Evolutionary conservation across 371 early-diverging fungal genomes (phyloP).

Genomic region (Rhizopus delemar): DNA sequence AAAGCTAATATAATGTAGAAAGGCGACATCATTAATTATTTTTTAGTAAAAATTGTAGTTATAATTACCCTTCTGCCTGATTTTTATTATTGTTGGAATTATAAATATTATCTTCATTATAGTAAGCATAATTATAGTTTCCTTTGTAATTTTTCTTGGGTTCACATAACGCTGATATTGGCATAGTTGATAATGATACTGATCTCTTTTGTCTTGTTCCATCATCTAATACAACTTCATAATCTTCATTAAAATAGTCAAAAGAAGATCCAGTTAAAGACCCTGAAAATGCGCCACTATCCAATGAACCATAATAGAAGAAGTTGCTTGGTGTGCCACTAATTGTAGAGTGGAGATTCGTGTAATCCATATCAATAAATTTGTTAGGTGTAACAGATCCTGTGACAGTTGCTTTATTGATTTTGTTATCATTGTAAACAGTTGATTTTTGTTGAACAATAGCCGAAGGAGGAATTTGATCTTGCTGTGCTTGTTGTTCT

Average conservation of each 20-base stretch:
- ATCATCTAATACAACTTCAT: constrained; percentile 35
- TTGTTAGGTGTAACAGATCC: neutral
- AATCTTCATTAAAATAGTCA: constrained; percentile 25
- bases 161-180: constrained; percentile 8
- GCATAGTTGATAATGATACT: constrained; percentile 34
- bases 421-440: neutral
- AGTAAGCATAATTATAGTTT: constrained; percentile 23
- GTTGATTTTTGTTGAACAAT: neutral
- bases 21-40: neutral
- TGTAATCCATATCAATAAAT: neutral
- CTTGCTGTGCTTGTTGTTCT: constrained; percentile 9
- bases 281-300: constrained; percentile 12
- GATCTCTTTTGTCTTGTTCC: constrained; percentile 31
- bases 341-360: neutral
- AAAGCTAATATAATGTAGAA: constrained; percentile 11
- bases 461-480: neutral
- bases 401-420: neutral
- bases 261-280: constrained; percentile 24
- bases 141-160: constrained; percentile 18
- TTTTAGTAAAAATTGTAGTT: constrained; percentile 2
- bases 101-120: constrained; percentile 2
- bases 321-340: constrained; percentile 20
- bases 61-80: constrained; percentile 15
- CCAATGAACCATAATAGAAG: constrained; percentile 27
- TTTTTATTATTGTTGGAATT: neutral